A percentile compares a stretch with the other conserved stretches of the same genome.
Evolutionary conservation across 2,329 filamentous ascomycete genomes (phyloP).

Genomic region (Alternaria dauci): DNA sequence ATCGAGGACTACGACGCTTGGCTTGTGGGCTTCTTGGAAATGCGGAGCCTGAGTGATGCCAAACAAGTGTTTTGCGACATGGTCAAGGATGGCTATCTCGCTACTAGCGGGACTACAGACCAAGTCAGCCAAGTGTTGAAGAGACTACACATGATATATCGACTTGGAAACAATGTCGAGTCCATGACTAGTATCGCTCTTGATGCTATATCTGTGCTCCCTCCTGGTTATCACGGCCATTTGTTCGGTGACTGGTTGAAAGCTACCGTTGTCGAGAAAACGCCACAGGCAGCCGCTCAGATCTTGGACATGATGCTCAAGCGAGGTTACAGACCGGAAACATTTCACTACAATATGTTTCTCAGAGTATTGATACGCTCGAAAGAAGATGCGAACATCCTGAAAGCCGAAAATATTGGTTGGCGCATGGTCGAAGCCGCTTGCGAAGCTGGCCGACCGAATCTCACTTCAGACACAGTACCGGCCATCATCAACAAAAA

Average conservation of each 20-base stretch:
- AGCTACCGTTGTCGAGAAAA: constrained; percentile 73
- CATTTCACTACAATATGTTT: constrained; percentile 82
- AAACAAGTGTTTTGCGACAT: constrained; percentile 86
- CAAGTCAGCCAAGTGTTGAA: constrained; percentile 32
- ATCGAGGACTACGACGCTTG: constrained; percentile 81
- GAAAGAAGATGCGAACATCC: constrained; percentile 22
- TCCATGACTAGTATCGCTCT: constrained; percentile 42
- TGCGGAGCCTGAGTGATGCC: constrained; percentile 71
- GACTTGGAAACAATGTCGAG: constrained; percentile 39
- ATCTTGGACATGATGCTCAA: constrained; percentile 80
- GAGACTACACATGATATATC: constrained; percentile 39
- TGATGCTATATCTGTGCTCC: constrained; percentile 61
- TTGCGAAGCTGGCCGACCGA: constrained; percentile 7
- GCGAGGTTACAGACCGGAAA: constrained; percentile 71
- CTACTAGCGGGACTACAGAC: constrained; percentile 51
- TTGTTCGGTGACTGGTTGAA: constrained; percentile 92
- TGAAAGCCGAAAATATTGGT: constrained; percentile 48
- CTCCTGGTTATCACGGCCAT: constrained; percentile 71
- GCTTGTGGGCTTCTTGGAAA: constrained; percentile 73
- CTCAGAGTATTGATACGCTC: constrained; percentile 78
- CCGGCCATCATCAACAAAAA: constrained; percentile 10
- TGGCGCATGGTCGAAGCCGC: constrained; percentile 48
- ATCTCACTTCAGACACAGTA: not conserved
- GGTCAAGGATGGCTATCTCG: constrained; percentile 67
- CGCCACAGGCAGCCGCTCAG: constrained; percentile 69